Percentiles rank a stretch among this genome's conserved stretches.
phyloP scores from a whole-genome alignment of 2,329 filamentous ascomycete species.

The Apiospora malaysiana region DNA sequence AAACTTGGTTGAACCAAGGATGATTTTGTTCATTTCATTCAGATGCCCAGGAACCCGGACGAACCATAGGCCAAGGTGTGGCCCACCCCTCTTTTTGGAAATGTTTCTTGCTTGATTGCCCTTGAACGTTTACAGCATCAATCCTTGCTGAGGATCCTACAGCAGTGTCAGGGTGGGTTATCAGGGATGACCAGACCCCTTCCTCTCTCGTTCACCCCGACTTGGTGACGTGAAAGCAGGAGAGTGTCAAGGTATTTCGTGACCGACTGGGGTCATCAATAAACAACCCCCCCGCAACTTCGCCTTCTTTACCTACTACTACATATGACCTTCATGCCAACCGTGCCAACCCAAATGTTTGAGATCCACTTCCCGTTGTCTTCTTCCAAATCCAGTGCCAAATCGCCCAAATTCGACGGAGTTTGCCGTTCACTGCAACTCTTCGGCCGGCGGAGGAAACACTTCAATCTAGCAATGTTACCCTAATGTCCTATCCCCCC shows the following conservation, averaged over 20 bases:
- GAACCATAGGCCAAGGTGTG: constrained; percentile 19
- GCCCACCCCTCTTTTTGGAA: constrained; percentile 13
- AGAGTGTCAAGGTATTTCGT: constrained; percentile 5
- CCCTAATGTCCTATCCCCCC: constrained; percentile 13
- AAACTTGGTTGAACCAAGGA: not conserved
- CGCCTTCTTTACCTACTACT: not conserved
- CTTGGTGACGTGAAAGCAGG: not conserved
- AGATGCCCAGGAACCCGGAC: constrained; percentile 19
- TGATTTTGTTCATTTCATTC: constrained; percentile 12
- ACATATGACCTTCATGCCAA: constrained; percentile 10
- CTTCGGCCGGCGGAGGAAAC: constrained; percentile 5
- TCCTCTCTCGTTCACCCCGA: constrained; percentile 16
- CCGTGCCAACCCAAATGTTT: constrained; percentile 4
- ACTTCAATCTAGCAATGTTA: not conserved
- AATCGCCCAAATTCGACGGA: constrained; percentile 5
- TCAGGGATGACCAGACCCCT: constrained; percentile 3
- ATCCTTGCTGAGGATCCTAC: constrained; percentile 21
- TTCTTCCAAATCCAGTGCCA: not conserved
- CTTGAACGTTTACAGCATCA: constrained; percentile 7
- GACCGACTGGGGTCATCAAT: not conserved
- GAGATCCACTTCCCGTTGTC: constrained; percentile 8
- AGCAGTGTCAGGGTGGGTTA: not conserved
- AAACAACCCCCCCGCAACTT: constrained; percentile 2
- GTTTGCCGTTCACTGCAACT: constrained; percentile 9
- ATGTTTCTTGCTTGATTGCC: constrained; percentile 12